Base-by-base conservation (phyloP, 495 filamentous ascomycete species). In the Entonaema liquescens region DNA sequence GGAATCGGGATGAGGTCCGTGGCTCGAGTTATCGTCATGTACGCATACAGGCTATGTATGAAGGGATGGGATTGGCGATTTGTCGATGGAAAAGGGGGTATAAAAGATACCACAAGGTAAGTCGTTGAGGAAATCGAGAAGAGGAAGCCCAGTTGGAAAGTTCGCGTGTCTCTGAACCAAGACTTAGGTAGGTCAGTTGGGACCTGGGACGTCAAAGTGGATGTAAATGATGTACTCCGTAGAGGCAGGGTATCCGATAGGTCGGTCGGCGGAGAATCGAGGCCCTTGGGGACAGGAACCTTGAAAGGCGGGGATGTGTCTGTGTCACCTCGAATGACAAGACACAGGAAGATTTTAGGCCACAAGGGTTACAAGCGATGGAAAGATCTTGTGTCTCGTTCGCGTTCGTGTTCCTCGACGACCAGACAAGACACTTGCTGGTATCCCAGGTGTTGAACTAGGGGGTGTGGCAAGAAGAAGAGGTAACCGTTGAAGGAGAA, bases 1-100 rank as follows among this genome's bases (percentile, higher is more conserved):
- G 70, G 65, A 66, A 80, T 80, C 55, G 77, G 80, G 71, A 79
- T 77, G 75, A 76, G 74, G 70, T 78, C 76, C 77, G 73, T 74
- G 54, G 65, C 77, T 65, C 78, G 77, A 74, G 71, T 71, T 73
- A 77, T 76, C 78, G 82, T 81, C 82, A 83, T 84, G 82, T 83
- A 84, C 78, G 81, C 79, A 68, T 74, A 59, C 58, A 67, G 38
- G 53, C 57, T 52, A 47, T 62, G 57, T 70, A 58, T 63, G 68
- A 59, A 60, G 50, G 70, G 53, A 64, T 57, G 13, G 36, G 36
- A 50, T 64, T 31, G 6, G 55, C 31, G 54, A 68, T 66, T 68
- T 33, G 63, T 55, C 54, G 67, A 65, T 65, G 42, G 21, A 23
- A 59, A 62, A 61, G 58, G 63, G 57, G 62, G 62, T 38, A 52